Evolutionary conservation across 2,329 filamentous ascomycete genomes (phyloP).

Genomic region (Fusarium avenaceum): DNA sequence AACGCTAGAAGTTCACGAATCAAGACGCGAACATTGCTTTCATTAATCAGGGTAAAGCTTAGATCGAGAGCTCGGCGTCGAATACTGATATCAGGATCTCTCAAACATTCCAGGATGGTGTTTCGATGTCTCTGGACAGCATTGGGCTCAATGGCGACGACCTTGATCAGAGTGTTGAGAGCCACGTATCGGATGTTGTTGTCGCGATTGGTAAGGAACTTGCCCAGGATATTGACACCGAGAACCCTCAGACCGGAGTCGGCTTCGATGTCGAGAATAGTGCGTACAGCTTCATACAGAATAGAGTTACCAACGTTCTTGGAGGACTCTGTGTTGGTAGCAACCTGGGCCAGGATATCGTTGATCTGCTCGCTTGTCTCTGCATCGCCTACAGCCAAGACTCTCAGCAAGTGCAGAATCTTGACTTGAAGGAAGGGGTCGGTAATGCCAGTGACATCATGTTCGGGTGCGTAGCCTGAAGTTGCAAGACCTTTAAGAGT

Average conservation of each 20-base stretch:
- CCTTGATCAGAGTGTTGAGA: conserved; percentile 96
- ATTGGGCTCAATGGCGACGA: conserved; percentile 97
- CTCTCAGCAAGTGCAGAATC: conserved; percentile 86
- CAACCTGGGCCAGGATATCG: conserved; percentile 96
- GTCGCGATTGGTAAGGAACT: conserved; percentile 97
- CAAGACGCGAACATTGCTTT: conserved; percentile 92
- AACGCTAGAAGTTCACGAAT: conserved; percentile 95
- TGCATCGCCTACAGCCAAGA: conserved; percentile 87
- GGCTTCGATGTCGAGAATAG: conserved; percentile 97
- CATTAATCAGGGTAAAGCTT: conserved; percentile 98
- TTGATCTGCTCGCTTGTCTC: conserved; percentile 97
- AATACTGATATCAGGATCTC: conserved; percentile 98
- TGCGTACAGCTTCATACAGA: conserved; percentile 95
- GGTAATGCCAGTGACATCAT: conserved; percentile 97
- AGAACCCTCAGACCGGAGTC: conserved; percentile 94
- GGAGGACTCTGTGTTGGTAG: conserved; percentile 96
- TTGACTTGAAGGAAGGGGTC: conserved; percentile 99
- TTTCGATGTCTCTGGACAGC: conserved; percentile 97
- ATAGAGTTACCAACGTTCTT: conserved; percentile 99
- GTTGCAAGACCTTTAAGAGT: conserved; percentile 93
- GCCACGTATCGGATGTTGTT: conserved; percentile 99
- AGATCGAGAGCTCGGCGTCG: conserved; percentile 94
- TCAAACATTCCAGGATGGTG: conserved; percentile 94
- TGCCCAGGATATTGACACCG: conserved; percentile 97
- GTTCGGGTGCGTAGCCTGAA: conserved; percentile 96